These are phyloP conservation scores for Phyllosticta capitalensis DNA, from an alignment of 2,329 filamentous ascomycete species.

Conservation along the genomic window DNA sequence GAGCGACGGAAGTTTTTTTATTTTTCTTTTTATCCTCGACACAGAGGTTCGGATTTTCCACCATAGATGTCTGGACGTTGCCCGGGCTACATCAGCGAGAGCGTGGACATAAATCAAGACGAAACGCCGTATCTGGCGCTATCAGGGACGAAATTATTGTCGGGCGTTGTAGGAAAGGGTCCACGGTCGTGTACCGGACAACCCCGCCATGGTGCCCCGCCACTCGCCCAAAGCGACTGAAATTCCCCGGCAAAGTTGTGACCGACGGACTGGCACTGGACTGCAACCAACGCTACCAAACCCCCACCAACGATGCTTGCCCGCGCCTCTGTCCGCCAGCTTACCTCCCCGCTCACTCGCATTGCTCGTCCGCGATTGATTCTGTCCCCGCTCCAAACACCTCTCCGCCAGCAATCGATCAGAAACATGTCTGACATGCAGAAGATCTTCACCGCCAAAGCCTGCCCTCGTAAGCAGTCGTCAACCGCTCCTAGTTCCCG, in stretches of 20 bases:
- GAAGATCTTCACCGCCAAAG: slow-evolving; percentile 33
- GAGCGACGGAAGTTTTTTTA: slow-evolving; percentile 1
- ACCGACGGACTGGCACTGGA: neutral
- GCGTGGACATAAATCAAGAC: neutral
- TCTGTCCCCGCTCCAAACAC: neutral
- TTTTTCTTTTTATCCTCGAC: neutral
- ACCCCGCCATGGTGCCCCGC: neutral
- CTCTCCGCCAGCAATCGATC: neutral
- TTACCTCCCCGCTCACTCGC: neutral
- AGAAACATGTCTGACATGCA: slow-evolving; percentile 35
- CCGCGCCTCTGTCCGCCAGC: slow-evolving; percentile 3
- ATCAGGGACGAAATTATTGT: no score
- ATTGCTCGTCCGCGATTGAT: slow-evolving; percentile 1
- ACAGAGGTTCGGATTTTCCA: neutral
- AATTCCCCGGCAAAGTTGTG: neutral
- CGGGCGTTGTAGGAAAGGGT: no score
- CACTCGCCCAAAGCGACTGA: neutral
- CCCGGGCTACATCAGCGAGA: neutral
- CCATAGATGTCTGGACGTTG: neutral
- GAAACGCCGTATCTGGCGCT: neutral
- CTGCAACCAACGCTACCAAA: neutral
- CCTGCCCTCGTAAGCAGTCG: slow-evolving; percentile 31
- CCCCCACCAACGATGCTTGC: neutral
- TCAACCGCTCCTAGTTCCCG: neutral
- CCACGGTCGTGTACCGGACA: neutral